Conservation (phyloP, 257 asterid species). For the Verbena officinalis region DNA sequence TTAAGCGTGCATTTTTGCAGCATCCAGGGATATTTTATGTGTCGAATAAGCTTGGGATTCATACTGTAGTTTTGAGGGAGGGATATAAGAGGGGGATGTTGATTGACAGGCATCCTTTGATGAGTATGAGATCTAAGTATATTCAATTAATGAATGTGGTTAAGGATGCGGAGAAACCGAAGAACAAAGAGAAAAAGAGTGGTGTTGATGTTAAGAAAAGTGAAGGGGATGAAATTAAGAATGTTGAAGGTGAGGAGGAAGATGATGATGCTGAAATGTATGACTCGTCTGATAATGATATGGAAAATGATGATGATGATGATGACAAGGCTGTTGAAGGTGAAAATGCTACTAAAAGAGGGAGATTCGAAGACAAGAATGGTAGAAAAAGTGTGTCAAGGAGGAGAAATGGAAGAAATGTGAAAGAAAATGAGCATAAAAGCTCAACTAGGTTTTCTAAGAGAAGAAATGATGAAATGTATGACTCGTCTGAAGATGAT, state of each 20-base stretch:
- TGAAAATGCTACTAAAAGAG: slow-evolving; percentile 21
- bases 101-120: slow-evolving; percentile 58
- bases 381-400: slow-evolving; percentile 18
- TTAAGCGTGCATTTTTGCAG: slow-evolving; percentile 69
- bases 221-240: slow-evolving; percentile 37
- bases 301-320: slow-evolving; percentile 36
- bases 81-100: slow-evolving; percentile 74
- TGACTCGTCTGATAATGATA: slow-evolving; percentile 37
- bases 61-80: slow-evolving; percentile 81
- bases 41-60: slow-evolving; percentile 68
- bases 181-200: slow-evolving; percentile 36
- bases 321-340: slow-evolving; percentile 30
- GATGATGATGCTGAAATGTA: slow-evolving; percentile 42
- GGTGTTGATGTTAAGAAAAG: slow-evolving; percentile 37
- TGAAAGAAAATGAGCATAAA: neutral
- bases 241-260: slow-evolving; percentile 42
- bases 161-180: slow-evolving; percentile 46
- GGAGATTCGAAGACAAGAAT: slow-evolving; percentile 29
- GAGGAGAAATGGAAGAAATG: slow-evolving; percentile 33
- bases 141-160: slow-evolving; percentile 59
- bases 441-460: no score
- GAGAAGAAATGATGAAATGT: neutral
- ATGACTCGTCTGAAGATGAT: neutral
- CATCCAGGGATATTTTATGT: slow-evolving; percentile 92
- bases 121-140: slow-evolving; percentile 69